These are phyloP conservation scores for Mycena albidolilacea DNA, from an alignment of 768 basidiomycete genomes.

Conservation along the genomic window DNA sequence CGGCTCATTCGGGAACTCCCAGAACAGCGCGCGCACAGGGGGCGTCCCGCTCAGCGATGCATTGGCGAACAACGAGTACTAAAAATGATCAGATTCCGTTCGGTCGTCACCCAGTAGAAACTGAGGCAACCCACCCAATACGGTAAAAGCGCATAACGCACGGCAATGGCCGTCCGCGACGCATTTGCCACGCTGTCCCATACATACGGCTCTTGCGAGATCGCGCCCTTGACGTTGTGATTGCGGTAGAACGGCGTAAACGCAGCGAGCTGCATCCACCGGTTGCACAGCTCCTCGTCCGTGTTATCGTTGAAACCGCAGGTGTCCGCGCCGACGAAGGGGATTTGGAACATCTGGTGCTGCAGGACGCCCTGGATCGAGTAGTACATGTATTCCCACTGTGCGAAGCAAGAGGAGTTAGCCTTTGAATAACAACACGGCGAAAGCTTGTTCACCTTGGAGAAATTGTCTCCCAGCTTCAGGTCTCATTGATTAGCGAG, in stretches of 20 bases:
- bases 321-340: constrained; percentile 86
- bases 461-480: not conserved
- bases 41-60: constrained; percentile 77
- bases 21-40: constrained; percentile 68
- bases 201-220: constrained; percentile 85
- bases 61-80: constrained; percentile 74
- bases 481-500: not conserved
- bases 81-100: not conserved
- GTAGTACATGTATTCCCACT: constrained; percentile 80
- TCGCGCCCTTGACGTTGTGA: constrained; percentile 54
- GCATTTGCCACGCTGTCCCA: constrained; percentile 88
- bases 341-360: not conserved
- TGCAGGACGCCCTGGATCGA: constrained; percentile 69
- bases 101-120: not conserved
- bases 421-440: too few species aligned
- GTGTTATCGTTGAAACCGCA: constrained; percentile 81
- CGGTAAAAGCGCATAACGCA: constrained; percentile 79
- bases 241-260: constrained; percentile 84
- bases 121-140: constrained; percentile 74
- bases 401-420: too few species aligned
- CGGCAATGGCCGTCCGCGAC: constrained; percentile 44
- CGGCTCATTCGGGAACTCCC: constrained; percentile 65
- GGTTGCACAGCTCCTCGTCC: constrained; percentile 85
- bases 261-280: constrained; percentile 91
- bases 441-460: not conserved